Evolutionary conservation across 2,329 filamentous ascomycete species (phyloP).

Genomic region (Fusarium nanum): DNA sequence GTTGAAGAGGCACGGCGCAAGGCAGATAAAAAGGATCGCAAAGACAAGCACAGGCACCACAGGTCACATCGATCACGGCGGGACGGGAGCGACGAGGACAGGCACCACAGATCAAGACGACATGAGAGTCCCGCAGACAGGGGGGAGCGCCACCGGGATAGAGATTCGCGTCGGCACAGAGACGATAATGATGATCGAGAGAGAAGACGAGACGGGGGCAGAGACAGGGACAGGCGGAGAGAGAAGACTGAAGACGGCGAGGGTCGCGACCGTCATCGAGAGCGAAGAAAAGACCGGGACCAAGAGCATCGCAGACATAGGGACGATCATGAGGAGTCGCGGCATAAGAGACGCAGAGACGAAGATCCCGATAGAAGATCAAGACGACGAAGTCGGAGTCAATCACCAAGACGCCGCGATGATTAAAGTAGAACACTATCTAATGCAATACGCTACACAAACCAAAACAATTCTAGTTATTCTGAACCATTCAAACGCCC

Average conservation of each 20-base stretch:
- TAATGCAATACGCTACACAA: constrained; percentile 33
- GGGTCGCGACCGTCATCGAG: constrained; percentile 42
- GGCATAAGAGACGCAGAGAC: constrained; percentile 45
- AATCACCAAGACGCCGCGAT: constrained; percentile 54
- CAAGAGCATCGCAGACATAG: constrained; percentile 47
- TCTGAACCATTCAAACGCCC: constrained; percentile 41
- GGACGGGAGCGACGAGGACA: constrained; percentile 49
- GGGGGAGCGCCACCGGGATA: constrained; percentile 46
- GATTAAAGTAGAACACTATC: constrained; percentile 43
- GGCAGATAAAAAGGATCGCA: constrained; percentile 61
- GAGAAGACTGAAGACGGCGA: constrained; percentile 40
- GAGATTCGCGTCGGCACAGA: constrained; percentile 48
- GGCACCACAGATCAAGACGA: constrained; percentile 51
- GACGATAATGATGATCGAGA: constrained; percentile 46
- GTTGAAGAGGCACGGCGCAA: constrained; percentile 74
- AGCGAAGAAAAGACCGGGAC: constrained; percentile 39
- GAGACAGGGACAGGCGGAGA: constrained; percentile 26
- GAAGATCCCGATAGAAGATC: constrained; percentile 43
- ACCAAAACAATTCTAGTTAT: constrained; percentile 24
- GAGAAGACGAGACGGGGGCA: constrained; percentile 41
- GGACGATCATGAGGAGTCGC: constrained; percentile 47
- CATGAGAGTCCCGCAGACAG: constrained; percentile 51
- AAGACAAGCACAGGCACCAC: constrained; percentile 61
- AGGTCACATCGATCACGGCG: constrained; percentile 58
- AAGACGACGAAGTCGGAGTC: constrained; percentile 54